Evolutionary conservation across 2,329 filamentous ascomycete genomes (phyloP), one percentile per base, ranked within the genome.

Genomic region (Dactylellina leptospora): DNA sequence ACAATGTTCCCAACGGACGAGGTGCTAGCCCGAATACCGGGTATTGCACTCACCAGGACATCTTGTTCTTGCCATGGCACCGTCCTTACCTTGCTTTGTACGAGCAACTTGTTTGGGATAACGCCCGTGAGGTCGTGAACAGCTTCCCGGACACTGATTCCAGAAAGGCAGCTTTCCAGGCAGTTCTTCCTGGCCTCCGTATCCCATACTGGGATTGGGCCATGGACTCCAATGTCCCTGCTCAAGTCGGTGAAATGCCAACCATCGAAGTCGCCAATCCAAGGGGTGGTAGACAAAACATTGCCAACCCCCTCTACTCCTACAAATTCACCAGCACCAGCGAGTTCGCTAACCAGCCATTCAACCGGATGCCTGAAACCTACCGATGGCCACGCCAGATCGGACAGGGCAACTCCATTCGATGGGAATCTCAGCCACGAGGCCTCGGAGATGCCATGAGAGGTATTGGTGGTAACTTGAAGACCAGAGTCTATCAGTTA

Each of bases 61-160:
- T 54, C 4, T 20, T 69, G 20, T 95, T 96, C 78, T 86, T 89
- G 40, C 85, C 88, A 40, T 96, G 92, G 92, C 92, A 96, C 82
- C 86, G 92, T 54, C 90, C 91, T 0, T 96, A 93, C 79, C 82
- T 95, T 66, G 82, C 85, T 4, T 79, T 89, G 5, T 53, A 50
- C 1, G 71, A 82, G 79, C 77, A 82, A 78, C 69, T 53, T n/a
- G 16, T 53, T 30, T 53, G 78, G 77, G 74, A 75, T 8, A 76
- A 80, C 45, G 80, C 80, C 13, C 79, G 81, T 60, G 74, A 68
- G 20, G 81, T 82, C 47, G 80, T 80, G 9, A 68, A 69, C 25
- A 71, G 68, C 10, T 82, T 80, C 79, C 81, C 83, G n/a, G 80
- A 83, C 30, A 78, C 79, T 30, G 61, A 50, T 11, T 80, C 83